Evolutionary conservation across 2,329 filamentous ascomycete genomes (phyloP).

Genomic region (Aspergillus fumigatus): DNA sequence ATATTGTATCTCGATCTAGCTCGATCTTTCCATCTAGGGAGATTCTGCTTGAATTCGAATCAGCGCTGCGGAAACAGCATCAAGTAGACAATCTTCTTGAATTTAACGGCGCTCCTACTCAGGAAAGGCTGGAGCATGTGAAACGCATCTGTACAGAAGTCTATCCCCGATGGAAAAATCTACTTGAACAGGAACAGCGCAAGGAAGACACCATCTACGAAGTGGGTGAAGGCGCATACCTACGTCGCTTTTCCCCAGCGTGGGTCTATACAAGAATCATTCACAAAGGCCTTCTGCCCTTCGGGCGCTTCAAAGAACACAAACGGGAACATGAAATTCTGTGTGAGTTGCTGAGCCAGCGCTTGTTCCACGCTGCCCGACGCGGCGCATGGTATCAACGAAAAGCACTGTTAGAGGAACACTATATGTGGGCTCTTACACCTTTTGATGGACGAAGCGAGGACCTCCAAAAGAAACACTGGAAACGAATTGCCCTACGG

Average conservation of each 20-base stretch:
- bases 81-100: slow-evolving; percentile 78
- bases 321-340: slow-evolving; percentile 70
- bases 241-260: slow-evolving; percentile 82
- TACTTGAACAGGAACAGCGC: slow-evolving; percentile 68
- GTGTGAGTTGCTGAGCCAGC: slow-evolving; percentile 70
- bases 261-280: slow-evolving; percentile 92
- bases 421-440: slow-evolving; percentile 73
- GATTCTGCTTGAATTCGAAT: slow-evolving; percentile 81
- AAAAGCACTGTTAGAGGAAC: slow-evolving; percentile 88
- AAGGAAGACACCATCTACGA: slow-evolving; percentile 77
- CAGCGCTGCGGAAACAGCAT: slow-evolving; percentile 75
- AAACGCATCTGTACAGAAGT: slow-evolving; percentile 68
- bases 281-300: slow-evolving; percentile 75
- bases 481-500: slow-evolving; percentile 68
- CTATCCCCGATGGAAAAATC: slow-evolving; percentile 71
- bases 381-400: slow-evolving; percentile 94
- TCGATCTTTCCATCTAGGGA: slow-evolving; percentile 79
- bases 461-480: slow-evolving; percentile 71
- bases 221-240: slow-evolving; percentile 79
- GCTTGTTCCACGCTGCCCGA: slow-evolving; percentile 77
- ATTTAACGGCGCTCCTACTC: slow-evolving; percentile 65
- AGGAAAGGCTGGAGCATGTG: slow-evolving; percentile 62
- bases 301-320: slow-evolving; percentile 79
- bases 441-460: slow-evolving; percentile 45
- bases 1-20: slow-evolving; percentile 81